These are phyloP conservation scores for Phaeosphaeriaceae sp. DNA, from an alignment of 2,329 filamentous ascomycete genomes.

Conservation along the genomic window DNA sequence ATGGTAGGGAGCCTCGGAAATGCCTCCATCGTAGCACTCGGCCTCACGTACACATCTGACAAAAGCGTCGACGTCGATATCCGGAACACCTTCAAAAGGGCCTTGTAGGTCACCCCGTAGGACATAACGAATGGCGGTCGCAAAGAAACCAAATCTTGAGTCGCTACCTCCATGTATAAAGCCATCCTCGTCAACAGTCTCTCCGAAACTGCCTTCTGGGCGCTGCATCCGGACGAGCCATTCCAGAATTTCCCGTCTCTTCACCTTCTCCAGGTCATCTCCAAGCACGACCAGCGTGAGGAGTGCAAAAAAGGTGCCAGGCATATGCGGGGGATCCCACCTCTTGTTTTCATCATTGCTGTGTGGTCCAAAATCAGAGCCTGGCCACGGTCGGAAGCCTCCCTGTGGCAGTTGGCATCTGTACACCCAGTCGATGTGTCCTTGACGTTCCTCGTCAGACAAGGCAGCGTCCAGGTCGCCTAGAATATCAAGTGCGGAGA, in stretches of 20 bases:
- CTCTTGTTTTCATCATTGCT: conserved; percentile 59
- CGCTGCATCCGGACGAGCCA: conserved; percentile 84
- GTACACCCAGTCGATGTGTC: conserved; percentile 79
- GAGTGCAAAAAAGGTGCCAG: conserved; percentile 89
- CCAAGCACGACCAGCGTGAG: conserved; percentile 72
- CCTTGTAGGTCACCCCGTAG: conserved; percentile 67
- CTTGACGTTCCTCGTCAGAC: conserved; percentile 59
- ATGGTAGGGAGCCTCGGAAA: conserved; percentile 77
- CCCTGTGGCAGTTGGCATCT: conserved; percentile 83
- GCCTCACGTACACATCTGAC: conserved; percentile 73
- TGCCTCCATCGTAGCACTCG: conserved; percentile 82
- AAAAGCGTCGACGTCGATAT: conserved; percentile 77
- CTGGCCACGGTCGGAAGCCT: conserved; percentile 88
- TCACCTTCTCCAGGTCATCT: conserved; percentile 68
- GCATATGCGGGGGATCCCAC: conserved; percentile 82
- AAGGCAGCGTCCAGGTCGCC: conserved; percentile 65
- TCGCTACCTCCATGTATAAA: conserved; percentile 80
- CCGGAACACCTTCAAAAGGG: conserved; percentile 64
- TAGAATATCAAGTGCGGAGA: conserved; percentile 85
- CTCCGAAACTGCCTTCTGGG: conserved; percentile 87
- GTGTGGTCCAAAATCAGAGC: conserved; percentile 62
- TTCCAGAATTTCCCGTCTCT: conserved; percentile 68
- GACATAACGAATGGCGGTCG: conserved; percentile 81
- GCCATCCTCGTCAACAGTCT: conserved; percentile 69
- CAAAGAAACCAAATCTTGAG: conserved; percentile 87